Conservation (phyloP, 257 asterid genomes). For the Solanum peruvianum region DNA sequence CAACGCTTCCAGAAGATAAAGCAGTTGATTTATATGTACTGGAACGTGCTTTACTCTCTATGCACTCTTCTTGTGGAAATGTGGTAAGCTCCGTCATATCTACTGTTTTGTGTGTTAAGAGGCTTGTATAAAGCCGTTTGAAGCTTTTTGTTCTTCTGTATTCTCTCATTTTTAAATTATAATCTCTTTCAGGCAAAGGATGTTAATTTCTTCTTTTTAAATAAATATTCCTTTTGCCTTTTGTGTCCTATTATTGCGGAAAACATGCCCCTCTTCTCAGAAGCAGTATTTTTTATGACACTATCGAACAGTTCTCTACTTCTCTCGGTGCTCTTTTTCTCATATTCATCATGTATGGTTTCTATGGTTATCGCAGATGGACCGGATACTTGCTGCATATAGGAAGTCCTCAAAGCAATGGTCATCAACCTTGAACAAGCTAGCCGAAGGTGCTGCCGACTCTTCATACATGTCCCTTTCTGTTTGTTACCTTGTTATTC, state of each 20-base stretch:
- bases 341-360: neutral
- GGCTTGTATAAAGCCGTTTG: neutral
- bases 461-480: neutral
- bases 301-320: neutral
- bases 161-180: neutral
- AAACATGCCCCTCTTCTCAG: neutral
- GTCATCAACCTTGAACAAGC: slow-evolving; percentile 83
- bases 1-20: slow-evolving; percentile 94
- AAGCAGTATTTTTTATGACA: neutral
- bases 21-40: slow-evolving; percentile 94
- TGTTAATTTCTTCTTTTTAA: neutral
- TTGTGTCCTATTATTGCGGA: neutral
- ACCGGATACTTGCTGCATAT: slow-evolving; percentile 69
- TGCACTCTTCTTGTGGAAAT: slow-evolving; percentile 97
- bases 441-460: slow-evolving; percentile 69
- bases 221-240: neutral
- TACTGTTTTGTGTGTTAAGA: neutral
- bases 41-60: slow-evolving; percentile 87
- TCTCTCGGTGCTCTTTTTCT: neutral
- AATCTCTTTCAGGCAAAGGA: neutral
- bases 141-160: neutral
- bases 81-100: slow-evolving; percentile 44
- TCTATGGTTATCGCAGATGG: slow-evolving; percentile 41
- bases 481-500: neutral
- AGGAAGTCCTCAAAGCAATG: slow-evolving; percentile 93